Evolutionary conservation across 208 protist genomes (phyloP).

Genomic region (Leishmania lainsoni): DNA sequence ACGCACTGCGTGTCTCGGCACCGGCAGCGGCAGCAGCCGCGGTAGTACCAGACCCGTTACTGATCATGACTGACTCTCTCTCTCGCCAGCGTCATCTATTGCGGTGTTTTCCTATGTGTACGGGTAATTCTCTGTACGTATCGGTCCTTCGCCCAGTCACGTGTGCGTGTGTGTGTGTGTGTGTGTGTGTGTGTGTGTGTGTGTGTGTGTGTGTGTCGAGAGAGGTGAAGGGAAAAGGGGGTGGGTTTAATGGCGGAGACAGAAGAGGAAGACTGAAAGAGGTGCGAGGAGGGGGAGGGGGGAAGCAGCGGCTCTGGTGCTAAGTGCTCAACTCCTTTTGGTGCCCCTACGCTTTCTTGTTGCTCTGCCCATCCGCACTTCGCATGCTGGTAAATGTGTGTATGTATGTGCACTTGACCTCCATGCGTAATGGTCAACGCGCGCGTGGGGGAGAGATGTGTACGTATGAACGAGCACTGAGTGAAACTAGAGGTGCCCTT

Average conservation of each 20-base stretch:
- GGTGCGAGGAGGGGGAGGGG: neutral
- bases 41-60: neutral
- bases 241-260: neutral
- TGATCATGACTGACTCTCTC: neutral
- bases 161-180: neutral
- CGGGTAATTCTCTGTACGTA: neutral
- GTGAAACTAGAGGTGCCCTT: neutral
- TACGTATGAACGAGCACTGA: neutral
- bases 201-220: neutral
- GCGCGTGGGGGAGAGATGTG: neutral
- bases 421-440: neutral
- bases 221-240: neutral
- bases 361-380: neutral
- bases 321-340: neutral
- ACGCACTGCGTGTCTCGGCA: conserved; percentile 45
- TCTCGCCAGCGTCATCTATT: neutral
- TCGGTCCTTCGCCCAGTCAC: neutral
- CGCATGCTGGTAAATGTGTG: neutral
- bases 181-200: neutral
- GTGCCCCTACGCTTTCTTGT: neutral
- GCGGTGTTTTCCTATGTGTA: neutral
- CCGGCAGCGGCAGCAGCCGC: neutral
- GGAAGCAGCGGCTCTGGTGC: neutral
- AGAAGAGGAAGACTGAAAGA: neutral
- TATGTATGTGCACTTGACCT: neutral